phyloP scores from a whole-genome alignment of 306 rosid genomes.

The Prunus salicina region DNA sequence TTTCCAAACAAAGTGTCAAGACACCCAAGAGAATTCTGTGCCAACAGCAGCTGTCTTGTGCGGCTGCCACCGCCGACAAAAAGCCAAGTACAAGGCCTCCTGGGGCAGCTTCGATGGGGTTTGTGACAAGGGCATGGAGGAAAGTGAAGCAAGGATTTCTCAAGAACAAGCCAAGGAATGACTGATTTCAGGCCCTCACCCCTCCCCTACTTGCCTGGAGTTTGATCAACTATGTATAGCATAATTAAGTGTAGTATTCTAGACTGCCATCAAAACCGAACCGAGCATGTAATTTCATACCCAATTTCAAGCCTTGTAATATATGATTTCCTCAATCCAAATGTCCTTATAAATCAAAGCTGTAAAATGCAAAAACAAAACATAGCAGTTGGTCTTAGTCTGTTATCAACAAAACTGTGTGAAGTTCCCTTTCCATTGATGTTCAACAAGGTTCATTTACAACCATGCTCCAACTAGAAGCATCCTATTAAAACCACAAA shows the following conservation, averaged over 20 bases:
- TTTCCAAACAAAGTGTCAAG: constrained; percentile 26
- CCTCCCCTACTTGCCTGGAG: background rate
- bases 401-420: background rate
- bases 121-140: constrained; percentile 53
- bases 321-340: background rate
- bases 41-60: constrained; percentile 8
- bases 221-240: too few relatives aligned
- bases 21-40: constrained; percentile 35
- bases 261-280: background rate
- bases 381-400: background rate
- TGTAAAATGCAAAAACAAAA: too few relatives aligned
- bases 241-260: background rate
- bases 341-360: too few relatives aligned
- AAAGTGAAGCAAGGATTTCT: constrained; percentile 51
- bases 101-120: constrained; percentile 23
- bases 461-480: constrained; percentile 49
- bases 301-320: background rate
- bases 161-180: constrained; percentile 27
- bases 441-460: constrained; percentile 50
- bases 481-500: constrained; percentile 30
- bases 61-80: constrained; percentile 8
- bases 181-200: background rate
- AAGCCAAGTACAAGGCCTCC: constrained; percentile 15
- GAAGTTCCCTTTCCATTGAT: constrained; percentile 38
- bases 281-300: background rate